A percentile compares a stretch with the other conserved stretches of the same genome.
Evolutionary conservation across 495 filamentous ascomycete genomes (phyloP).

Genomic region (Penicillium desertorum): DNA sequence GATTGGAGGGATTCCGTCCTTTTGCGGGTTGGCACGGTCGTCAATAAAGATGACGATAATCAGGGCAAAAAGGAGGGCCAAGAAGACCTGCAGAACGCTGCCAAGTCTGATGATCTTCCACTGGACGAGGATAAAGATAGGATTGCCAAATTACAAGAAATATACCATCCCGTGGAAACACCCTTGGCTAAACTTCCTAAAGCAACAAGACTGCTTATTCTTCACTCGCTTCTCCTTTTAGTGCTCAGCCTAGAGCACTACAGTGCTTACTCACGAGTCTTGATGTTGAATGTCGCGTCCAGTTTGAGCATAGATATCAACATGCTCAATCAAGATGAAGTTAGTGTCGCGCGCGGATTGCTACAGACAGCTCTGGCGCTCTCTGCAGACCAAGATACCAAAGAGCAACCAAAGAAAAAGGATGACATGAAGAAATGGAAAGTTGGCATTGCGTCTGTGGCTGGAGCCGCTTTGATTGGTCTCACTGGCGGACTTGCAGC

Average conservation of each 20-base stretch:
- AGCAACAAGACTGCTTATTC: slow-evolving; percentile 46
- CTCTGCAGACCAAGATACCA: slow-evolving; percentile 62
- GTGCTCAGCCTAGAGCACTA: slow-evolving; percentile 82
- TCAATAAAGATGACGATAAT: slow-evolving; percentile 56
- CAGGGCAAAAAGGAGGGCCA: slow-evolving; percentile 21
- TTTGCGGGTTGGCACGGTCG: slow-evolving; percentile 61
- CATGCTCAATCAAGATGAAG: slow-evolving; percentile 68
- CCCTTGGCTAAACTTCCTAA: slow-evolving; percentile 43
- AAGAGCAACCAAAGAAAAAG: slow-evolving; percentile 67
- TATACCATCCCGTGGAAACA: slow-evolving; percentile 49
- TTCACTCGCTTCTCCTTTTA: slow-evolving; percentile 66
- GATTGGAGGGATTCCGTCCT: slow-evolving; percentile 63
- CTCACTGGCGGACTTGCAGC: slow-evolving; percentile 80
- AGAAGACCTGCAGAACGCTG: slow-evolving; percentile 13
- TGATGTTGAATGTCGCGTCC: slow-evolving; percentile 68
- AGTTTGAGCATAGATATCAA: slow-evolving; percentile 65
- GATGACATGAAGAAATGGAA: slow-evolving; percentile 71
- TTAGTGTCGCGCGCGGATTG: slow-evolving; percentile 69
- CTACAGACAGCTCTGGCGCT: slow-evolving; percentile 72
- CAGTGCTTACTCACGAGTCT: slow-evolving; percentile 67
- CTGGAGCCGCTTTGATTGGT: slow-evolving; percentile 73
- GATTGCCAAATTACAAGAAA: slow-evolving; percentile 36
- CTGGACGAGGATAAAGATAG: slow-evolving; percentile 30
- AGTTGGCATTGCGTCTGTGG: slow-evolving; percentile 77
- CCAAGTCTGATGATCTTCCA: slow-evolving; percentile 22